Percentiles rank a stretch among this genome's conserved stretches.
Evolutionary conservation across 805 yeast genomes (phyloP).

Genomic region (Metschnikowia peoriensis): DNA sequence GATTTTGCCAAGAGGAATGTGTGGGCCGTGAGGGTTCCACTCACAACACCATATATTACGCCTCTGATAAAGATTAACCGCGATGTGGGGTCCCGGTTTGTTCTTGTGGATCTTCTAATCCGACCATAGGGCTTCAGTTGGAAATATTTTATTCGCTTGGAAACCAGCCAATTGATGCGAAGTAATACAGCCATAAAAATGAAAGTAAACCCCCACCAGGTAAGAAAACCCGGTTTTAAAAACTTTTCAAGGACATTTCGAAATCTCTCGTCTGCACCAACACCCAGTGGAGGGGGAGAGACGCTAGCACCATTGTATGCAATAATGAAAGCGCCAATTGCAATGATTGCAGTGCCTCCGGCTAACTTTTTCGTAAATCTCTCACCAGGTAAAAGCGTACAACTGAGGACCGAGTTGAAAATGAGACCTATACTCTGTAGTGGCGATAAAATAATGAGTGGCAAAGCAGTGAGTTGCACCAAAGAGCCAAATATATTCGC

Average conservation of each 20-base stretch:
- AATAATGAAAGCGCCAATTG: slow-evolving; percentile 72
- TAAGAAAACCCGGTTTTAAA: slow-evolving; percentile 46
- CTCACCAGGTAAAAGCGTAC: slow-evolving; percentile 66
- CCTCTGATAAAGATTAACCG: slow-evolving; percentile 48
- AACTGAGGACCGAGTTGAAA: slow-evolving; percentile 71
- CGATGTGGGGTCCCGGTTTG: slow-evolving; percentile 15
- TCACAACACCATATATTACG: slow-evolving; percentile 58
- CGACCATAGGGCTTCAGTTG: slow-evolving; percentile 6
- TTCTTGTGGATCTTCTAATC: slow-evolving; percentile 7
- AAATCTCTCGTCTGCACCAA: slow-evolving; percentile 34
- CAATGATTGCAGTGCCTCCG: slow-evolving; percentile 65
- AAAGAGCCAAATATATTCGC: slow-evolving; percentile 80
- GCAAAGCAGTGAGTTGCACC: slow-evolving; percentile 80
- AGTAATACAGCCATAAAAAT: slow-evolving; percentile 26
- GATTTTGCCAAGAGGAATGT: slow-evolving; percentile 84
- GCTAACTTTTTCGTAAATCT: slow-evolving; percentile 56
- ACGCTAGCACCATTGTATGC: slow-evolving; percentile 63
- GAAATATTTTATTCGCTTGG: slow-evolving; percentile 14
- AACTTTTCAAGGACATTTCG: slow-evolving; percentile 35
- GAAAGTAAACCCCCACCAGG: slow-evolving; percentile 52
- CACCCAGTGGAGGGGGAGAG: slow-evolving; percentile 22
- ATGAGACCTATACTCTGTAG: slow-evolving; percentile 86
- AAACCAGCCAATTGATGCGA: slow-evolving; percentile 22
- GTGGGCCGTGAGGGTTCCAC: slow-evolving; percentile 83
- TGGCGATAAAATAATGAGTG: slow-evolving; percentile 76